Base-by-base conservation (phyloP, 768 basidiomycete species). In the Mycena indigotica region DNA sequence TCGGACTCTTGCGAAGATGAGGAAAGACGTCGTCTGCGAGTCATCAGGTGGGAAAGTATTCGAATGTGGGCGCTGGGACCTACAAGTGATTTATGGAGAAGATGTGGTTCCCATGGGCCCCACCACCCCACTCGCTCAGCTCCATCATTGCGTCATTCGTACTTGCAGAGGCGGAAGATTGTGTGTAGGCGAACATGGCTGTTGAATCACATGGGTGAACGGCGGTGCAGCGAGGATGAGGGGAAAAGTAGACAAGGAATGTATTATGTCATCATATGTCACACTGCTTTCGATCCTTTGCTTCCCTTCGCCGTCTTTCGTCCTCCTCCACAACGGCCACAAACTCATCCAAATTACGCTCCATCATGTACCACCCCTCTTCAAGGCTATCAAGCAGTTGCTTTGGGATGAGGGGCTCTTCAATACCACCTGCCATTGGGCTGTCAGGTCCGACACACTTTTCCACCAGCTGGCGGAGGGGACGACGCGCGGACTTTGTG, bases 91-190 rank as follows among this genome's bases (percentile, higher is more conserved):
- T 48, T 48, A 44, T 48, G 28, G 5, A n/a, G n/a, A n/a, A n/a
- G n/a, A 23, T 24, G 6, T 28, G 13, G 15, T 23, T 48, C 46
- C 5, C 46, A 48, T 26, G 13, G 46, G 46, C 46, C 46, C 46
- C 46, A 48, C 46, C 46, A 23, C 41, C 41, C 41, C 41, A 44
- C 41, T 44, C 41, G n/a, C 35, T 10, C 41, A 21, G 41, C 41
- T 21, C 41, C 41, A 44, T 21, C 15, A 6, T 5, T 23, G 13
- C 41, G 41, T 15, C 12, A 44, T 44, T 13, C n/a, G n/a, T n/a
- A n/a, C n/a, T n/a, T n/a, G n/a, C n/a, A n/a, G n/a, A n/a, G n/a
- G n/a, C n/a, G n/a, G n/a, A n/a, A n/a, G n/a, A n/a, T n/a, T n/a
- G n/a, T n/a, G n/a, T n/a, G n/a, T n/a, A n/a, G n/a, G n/a, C n/a